phyloP scores from a whole-genome alignment of 192 early-diverging fungal species.

The Backusella parvicylindrica region DNA sequence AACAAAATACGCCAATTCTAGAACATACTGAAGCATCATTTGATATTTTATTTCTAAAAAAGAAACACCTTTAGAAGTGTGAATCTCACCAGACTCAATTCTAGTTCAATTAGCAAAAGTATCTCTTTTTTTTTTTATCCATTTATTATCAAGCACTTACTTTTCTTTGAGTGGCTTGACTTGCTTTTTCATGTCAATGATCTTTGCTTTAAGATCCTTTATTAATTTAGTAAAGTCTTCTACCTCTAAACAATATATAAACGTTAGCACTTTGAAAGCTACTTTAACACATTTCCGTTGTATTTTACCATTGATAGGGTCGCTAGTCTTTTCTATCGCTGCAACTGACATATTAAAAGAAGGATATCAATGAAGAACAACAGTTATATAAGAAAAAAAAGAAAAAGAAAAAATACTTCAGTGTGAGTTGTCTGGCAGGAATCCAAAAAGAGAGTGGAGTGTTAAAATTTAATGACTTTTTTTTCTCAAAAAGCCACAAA shows the following conservation, averaged over 20 bases:
- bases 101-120: slow-evolving; percentile 32
- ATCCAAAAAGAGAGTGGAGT: neutral
- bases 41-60: slow-evolving; percentile 91
- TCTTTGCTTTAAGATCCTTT: slow-evolving; percentile 39
- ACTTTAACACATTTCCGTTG: neutral
- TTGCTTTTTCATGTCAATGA: slow-evolving; percentile 41
- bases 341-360: neutral
- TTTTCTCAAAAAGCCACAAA: neutral
- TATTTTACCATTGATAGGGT: neutral
- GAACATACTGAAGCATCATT: slow-evolving; percentile 81
- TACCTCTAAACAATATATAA: slow-evolving; percentile 3
- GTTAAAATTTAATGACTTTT: neutral
- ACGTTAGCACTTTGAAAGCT: neutral
- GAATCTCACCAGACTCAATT: slow-evolving; percentile 47
- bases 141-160: slow-evolving; percentile 13
- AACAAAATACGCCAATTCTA: slow-evolving; percentile 69
- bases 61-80: slow-evolving; percentile 78
- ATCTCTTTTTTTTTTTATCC: neutral
- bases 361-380: too few species aligned
- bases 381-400: neutral
- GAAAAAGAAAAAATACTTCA: neutral
- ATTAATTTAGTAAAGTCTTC: slow-evolving; percentile 34
- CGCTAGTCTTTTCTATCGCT: neutral
- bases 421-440: neutral
- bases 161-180: slow-evolving; percentile 42